Evolutionary conservation across 2,329 filamentous ascomycete genomes (phyloP), one percentile per base, ranked within the genome.

Genomic region (Pseudogymnoascus sp.): DNA sequence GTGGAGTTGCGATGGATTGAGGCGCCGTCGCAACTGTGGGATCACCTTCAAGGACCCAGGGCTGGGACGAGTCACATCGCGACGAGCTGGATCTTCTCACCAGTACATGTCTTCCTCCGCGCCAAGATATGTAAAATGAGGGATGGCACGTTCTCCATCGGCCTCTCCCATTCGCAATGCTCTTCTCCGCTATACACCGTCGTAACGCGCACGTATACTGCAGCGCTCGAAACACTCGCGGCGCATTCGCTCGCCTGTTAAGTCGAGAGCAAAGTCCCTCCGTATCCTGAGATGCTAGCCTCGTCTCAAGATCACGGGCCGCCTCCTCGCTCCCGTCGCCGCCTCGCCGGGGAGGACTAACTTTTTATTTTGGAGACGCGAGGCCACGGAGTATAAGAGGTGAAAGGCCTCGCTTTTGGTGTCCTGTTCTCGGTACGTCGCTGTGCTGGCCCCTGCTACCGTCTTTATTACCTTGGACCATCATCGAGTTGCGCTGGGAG

Each of bases 201-300:
- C 50, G 50, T 56, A 36, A 56, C 28, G 28, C 50, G 50, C 50
- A 56, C 50, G 50, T 34, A 56, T 56, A 34, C 50, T 31, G 50
- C 50, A 56, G 50, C 28, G 28, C 28, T 56, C 50, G 50, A 56
- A 56, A 56, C 50, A 56, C 50, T 56, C 50, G 50, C 50, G 50
- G 50, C 50, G 50, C 28, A 56, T 56, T 56, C 28, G 28, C 28
- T 36, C 50, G 50, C 50, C 50, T 56, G 28, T 56, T 6, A 16
- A 21, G 50, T 56, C 50, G 10, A 56, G 50, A 56, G 28, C 25
- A 56, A 56, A 56, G 50, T 56, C 28, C 50, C 50, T 16, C 50
- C 50, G 50, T 56, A 56, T 56, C 50, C 50, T 36, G 50, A 56
- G 50, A 56, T 56, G 50, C 50, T 56, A 56, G 50, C 50, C 50